These are phyloP conservation scores for Fraxinus nigra DNA, from an alignment of 305 asterid genomes.

Conservation along the genomic window DNA sequence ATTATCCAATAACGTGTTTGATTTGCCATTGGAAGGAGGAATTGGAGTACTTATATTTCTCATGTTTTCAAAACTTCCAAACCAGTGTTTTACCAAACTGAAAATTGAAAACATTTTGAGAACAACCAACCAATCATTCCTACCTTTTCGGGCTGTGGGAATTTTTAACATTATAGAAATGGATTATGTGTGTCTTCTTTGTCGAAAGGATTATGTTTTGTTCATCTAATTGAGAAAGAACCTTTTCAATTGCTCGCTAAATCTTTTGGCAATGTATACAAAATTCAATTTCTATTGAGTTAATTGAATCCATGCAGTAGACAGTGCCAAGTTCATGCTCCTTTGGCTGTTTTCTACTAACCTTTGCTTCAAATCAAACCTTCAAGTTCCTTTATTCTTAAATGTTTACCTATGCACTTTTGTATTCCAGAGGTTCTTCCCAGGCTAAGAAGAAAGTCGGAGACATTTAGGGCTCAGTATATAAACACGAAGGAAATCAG, in stretches of 20 bases:
- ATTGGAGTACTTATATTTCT: too few species aligned
- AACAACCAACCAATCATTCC: background rate
- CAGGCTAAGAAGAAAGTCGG: constrained; percentile 79
- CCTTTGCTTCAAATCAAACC: constrained; percentile 9
- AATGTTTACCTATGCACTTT: constrained; percentile 19
- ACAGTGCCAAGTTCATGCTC: background rate
- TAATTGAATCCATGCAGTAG: background rate
- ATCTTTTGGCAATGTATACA: background rate
- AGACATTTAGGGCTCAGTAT: constrained; percentile 85
- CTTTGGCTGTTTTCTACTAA: background rate
- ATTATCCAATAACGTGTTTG: background rate
- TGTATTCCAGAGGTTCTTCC: constrained; percentile 54
- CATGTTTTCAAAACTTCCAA: background rate
- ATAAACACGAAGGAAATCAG: constrained; percentile 75
- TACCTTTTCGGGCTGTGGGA: background rate
- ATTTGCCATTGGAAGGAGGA: background rate
- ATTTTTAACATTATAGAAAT: background rate
- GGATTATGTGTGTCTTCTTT: background rate
- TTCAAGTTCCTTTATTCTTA: constrained; percentile 9
- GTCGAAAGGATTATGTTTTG: background rate
- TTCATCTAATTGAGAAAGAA: background rate
- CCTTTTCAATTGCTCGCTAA: background rate
- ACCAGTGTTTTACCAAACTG: background rate
- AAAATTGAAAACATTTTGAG: background rate
- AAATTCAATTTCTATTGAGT: background rate